Evolutionary conservation across 2,329 filamentous ascomycete species (phyloP).

Genomic region (Xylariaceae sp.): DNA sequence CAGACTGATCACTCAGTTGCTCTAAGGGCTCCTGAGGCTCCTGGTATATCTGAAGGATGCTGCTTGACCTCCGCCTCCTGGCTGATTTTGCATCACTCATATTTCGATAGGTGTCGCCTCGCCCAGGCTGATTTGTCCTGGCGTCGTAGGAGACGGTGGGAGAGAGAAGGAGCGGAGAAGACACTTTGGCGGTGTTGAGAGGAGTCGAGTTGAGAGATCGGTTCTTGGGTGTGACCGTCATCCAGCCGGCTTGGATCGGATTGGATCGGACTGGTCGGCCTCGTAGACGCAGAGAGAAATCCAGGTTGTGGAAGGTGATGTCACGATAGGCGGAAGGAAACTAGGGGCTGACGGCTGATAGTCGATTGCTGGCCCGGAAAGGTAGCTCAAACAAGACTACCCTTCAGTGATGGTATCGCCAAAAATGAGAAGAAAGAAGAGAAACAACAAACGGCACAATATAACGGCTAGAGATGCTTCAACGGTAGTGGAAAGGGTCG

Average conservation of each 20-base stretch:
- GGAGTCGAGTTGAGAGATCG: conserved; percentile 25
- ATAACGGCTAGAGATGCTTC: conserved; percentile 18
- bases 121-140: conserved; percentile 69
- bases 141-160: conserved; percentile 91
- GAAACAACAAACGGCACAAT: conserved; percentile 5
- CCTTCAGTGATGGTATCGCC: conserved; percentile 21
- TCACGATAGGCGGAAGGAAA: conserved; percentile 1
- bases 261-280: neutral
- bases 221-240: conserved; percentile 24
- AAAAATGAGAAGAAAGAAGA: neutral
- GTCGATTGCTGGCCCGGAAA: conserved; percentile 2
- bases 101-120: conserved; percentile 61
- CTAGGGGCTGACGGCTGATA: neutral
- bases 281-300: conserved; percentile 3
- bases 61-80: conserved; percentile 92
- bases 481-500: conserved; percentile 13
- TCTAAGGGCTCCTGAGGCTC: conserved; percentile 96
- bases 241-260: conserved; percentile 17
- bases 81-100: conserved; percentile 66
- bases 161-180: conserved; percentile 83
- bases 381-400: neutral
- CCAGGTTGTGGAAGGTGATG: conserved; percentile 1
- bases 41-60: conserved; percentile 88
- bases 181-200: conserved; percentile 89
- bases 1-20: conserved; percentile 95